Base-by-base conservation (phyloP, 768 basidiomycete species). In the Mycena sanguinolenta region DNA sequence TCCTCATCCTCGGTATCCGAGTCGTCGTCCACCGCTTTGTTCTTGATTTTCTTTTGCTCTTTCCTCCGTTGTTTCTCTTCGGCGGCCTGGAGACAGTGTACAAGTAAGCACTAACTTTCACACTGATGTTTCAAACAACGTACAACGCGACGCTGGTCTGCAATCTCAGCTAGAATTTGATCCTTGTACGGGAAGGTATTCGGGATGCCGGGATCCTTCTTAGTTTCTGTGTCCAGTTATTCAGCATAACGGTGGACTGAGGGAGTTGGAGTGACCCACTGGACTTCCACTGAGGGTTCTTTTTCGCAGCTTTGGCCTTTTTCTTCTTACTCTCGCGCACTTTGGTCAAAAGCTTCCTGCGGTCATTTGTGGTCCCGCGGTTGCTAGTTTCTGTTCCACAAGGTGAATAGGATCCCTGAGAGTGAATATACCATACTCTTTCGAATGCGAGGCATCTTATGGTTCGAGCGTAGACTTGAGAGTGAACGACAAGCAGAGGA, bases 111-210 rank as follows among this genome's bases (percentile, higher is more conserved):
- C 34, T 17, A 46, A 21, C 19, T 30, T 16, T 19, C 5, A 50
- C 27, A 21, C 14, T 4, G 34, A 16, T 10, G 2, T 28, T 39
- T 57, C 23, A 16, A 80, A n/a, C 27, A n/a, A 62, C 88, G 75
- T 75, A 96, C 95, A 71, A 85, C 81, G 76, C 93, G 86, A 71
- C 95, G 90, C 77, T 94, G 88, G 75, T 94, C 93, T 53, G 92
- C 91, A 60, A 97, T 87, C 76, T 98, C 96, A 6, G 95, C 96
- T 32, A 98, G 84, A 72, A 98, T 92, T 80, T 95, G 91, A 76
- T 97, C 96, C 82, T 97, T 98, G 86, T 92, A 96, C 5, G 95
- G 96, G 82, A 96, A 96, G 68, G 90, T 91, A 81, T 93, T 97
- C 9, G 96, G 96, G 73, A 98, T 96, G 53, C 96, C 96, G 34